Evolutionary conservation across 805 yeast genomes (phyloP), one percentile per base, ranked within the genome.

Genomic region (Candida maesae): DNA sequence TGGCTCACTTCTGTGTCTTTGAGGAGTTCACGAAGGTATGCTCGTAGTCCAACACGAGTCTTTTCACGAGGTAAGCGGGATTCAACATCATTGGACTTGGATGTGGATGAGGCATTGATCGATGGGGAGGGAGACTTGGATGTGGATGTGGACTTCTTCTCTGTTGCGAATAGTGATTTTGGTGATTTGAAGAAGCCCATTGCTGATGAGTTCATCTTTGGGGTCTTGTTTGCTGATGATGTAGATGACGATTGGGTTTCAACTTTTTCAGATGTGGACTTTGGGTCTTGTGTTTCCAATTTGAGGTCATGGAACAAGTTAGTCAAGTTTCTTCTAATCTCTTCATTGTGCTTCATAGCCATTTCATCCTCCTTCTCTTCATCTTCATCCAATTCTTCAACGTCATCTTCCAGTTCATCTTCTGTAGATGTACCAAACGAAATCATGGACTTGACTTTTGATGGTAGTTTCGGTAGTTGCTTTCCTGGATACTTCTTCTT

Each of bases 1-100:
- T 73, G 70, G 1, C 79, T 66, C 0, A 87, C 71, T 34, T 78
- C 81, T 6, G 76, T 70, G 33, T 76, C 73, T 25, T 71, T 65
- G 9, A 75, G 54, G 14, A 90, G 60, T 2, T 70, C 59, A 21
- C 72, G 66, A 35, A 91, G 55, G 53, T 85, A 91, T 0, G 88
- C 85, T 35, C 97, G 69, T 33, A 91, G 67, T 0, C 95, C 76
- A 9, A 88, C 70, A 32, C 98, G 68, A 50, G 87, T 73, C 49
- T 79, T 81, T 59, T 91, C 98, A 21, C 95, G 72, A 3, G 79
- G 75, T 23, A 85, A 66, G 27, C 56, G 60, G 33, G 44, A 44
- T 36, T 49, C 50, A 10, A 36, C 16, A 12, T 41, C 46, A 9
- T 19, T 13, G 4, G 26, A 16, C 11, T 32, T 32, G 17, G n/a